Evolutionary conservation across 192 early-diverging fungal genomes (phyloP), one percentile per base, ranked within the genome.

Genomic region (Podochytrium sp.): DNA sequence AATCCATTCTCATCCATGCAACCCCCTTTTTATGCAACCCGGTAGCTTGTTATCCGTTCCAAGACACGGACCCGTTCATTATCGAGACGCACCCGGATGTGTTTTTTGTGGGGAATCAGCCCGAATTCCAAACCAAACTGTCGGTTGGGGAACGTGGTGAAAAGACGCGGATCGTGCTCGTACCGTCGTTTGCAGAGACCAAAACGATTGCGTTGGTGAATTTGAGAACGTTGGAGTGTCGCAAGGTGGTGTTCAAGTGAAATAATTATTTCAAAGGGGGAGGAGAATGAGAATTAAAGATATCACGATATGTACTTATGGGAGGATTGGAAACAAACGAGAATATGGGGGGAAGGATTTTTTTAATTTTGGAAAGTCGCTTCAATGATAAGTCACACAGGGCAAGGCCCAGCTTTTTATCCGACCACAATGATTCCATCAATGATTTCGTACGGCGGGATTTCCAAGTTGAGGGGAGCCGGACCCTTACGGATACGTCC

Each of bases 401-500:
- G 7, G 43, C 10, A 47, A 47, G 7, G 43, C 10, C 43, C 20
- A 20, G 43, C 43, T 47, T 47, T 55, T 80, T 95, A 96, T 83
- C 96, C 96, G 81, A 96, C 90, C 65, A 96, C 84, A 57, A 97
- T 86, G 81, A 89, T 93, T 56, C 76, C 76, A 42, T 86, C 80
- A 66, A 87, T 87, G 55, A 94, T 89, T 30, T 78, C 86, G 77
- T 92, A 90, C 73, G 74, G 79, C 57, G 97, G 97, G 67, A 99
- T 90, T 86, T 99, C 97, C 80, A 99, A 87, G 90, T 99, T 99
- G 50, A 99, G 88, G 38, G 97, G 97, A 64, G 97, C 97, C 33
- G 97, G 97, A 62, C 97, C 97, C 87, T 97, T 96, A 76, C 97
- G 90, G 73, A 97, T 96, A 85, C 96, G 95, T 51, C 96, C 96